Evolutionary conservation across 345 rosid genomes (phyloP).

Genomic region (Microcos paniculata): DNA sequence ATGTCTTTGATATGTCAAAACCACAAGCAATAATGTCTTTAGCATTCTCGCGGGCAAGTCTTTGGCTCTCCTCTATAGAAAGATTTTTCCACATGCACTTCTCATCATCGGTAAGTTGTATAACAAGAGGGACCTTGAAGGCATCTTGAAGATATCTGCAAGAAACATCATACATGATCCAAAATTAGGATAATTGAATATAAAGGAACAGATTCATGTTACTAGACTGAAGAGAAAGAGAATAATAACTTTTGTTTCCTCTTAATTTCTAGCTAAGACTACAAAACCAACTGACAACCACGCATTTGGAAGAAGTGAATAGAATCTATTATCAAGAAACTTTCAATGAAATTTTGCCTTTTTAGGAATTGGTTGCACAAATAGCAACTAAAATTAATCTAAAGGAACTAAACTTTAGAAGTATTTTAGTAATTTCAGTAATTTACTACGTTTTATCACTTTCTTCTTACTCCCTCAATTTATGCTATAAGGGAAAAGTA

Average conservation of each 20-base stretch:
- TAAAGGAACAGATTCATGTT: too few species aligned
- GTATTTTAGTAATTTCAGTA: not conserved
- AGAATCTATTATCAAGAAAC: too few species aligned
- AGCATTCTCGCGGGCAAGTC: slow-evolving; percentile 92
- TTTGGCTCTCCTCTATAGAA: slow-evolving; percentile 76
- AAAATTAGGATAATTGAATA: not conserved
- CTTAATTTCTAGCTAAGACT: too few species aligned
- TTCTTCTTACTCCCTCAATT: not conserved
- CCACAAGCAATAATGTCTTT: slow-evolving; percentile 97
- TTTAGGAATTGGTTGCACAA: not conserved
- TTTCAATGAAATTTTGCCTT: too few species aligned
- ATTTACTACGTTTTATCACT: not conserved
- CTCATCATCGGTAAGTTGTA: slow-evolving; percentile 95
- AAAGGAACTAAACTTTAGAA: not conserved
- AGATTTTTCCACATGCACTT: slow-evolving; percentile 90
- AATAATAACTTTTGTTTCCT: not conserved
- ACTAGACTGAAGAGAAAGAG: too few species aligned
- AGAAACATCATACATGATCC: not conserved
- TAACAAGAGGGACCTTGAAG: slow-evolving; percentile 86
- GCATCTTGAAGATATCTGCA: slow-evolving; percentile 44
- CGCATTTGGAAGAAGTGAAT: too few species aligned
- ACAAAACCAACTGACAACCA: too few species aligned
- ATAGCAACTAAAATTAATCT: not conserved
- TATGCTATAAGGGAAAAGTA: not conserved
- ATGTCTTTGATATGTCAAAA: slow-evolving; percentile 75